Conservation (phyloP, 1,139 yeast species). For the Saccharomyces hybrid region DNA sequence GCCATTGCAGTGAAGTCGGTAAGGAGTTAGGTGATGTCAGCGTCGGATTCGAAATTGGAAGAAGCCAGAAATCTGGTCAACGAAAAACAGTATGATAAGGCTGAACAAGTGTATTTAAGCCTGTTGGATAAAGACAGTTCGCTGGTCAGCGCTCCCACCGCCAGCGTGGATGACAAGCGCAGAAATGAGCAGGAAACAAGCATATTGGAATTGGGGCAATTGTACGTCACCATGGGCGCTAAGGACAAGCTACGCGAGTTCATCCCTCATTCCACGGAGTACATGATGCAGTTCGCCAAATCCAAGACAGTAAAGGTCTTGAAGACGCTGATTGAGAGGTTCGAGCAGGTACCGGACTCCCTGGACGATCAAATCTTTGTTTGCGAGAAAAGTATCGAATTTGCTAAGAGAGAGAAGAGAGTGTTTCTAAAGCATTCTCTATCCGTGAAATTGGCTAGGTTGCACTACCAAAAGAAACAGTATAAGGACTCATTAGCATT, state of each 20-base stretch:
- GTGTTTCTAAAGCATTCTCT: slow-evolving; percentile 83
- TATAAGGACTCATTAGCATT: slow-evolving; percentile 68
- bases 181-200: slow-evolving; percentile 52
- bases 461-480: slow-evolving; percentile 56
- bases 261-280: slow-evolving; percentile 59
- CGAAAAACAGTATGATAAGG: slow-evolving; percentile 42
- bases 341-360: slow-evolving; percentile 61
- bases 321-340: slow-evolving; percentile 65
- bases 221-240: slow-evolving; percentile 42
- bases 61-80: slow-evolving; percentile 52
- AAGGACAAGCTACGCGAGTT: slow-evolving; percentile 49
- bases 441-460: slow-evolving; percentile 72
- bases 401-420: slow-evolving; percentile 81
- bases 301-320: slow-evolving; percentile 91
- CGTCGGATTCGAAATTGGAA: slow-evolving; percentile 34
- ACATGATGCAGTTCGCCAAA: slow-evolving; percentile 73
- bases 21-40: background rate
- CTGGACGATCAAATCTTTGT: slow-evolving; percentile 66
- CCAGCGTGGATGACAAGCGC: slow-evolving; percentile 22
- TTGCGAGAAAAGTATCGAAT: slow-evolving; percentile 72
- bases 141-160: slow-evolving; percentile 32
- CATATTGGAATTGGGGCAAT: slow-evolving; percentile 53
- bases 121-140: slow-evolving; percentile 16
- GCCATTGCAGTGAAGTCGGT: too few species aligned
- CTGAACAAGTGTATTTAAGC: slow-evolving; percentile 45